These are phyloP conservation scores for Lasiosphaeria miniovina DNA, from an alignment of 495 filamentous ascomycete species.

Conservation along the genomic window DNA sequence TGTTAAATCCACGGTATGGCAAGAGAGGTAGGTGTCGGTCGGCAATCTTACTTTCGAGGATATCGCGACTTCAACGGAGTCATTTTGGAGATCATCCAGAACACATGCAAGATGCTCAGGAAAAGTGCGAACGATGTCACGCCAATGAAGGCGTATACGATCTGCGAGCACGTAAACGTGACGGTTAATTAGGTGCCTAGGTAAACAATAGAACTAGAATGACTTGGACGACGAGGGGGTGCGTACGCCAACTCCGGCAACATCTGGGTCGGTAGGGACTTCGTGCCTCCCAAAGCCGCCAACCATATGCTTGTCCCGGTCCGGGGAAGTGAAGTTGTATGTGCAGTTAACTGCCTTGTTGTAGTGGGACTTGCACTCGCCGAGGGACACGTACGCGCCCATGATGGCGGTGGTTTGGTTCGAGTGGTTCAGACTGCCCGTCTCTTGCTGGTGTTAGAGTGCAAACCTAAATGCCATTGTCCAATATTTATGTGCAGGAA, in stretches of 20 bases:
- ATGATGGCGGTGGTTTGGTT: too few species aligned
- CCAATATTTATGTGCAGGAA: too few species aligned
- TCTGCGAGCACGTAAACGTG: neutral
- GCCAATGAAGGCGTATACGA: slow-evolving; percentile 2
- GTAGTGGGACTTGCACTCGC: slow-evolving; percentile 6
- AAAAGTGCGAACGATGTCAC: slow-evolving; percentile 12
- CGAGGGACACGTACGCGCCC: slow-evolving; percentile 15
- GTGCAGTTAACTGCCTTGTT: slow-evolving; percentile 7
- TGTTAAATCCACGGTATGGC: neutral
- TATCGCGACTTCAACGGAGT: slow-evolving; percentile 3
- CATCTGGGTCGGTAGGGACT: slow-evolving; percentile 16
- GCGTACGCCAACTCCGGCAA: slow-evolving; percentile 22
- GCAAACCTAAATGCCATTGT: too few species aligned
- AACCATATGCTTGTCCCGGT: neutral
- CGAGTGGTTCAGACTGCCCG: too few species aligned
- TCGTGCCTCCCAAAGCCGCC: slow-evolving; percentile 1
- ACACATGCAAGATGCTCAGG: slow-evolving; percentile 8
- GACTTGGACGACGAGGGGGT: too few species aligned
- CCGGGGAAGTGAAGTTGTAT: neutral
- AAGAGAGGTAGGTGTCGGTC: neutral
- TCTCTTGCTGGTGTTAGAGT: too few species aligned
- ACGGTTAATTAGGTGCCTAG: neutral
- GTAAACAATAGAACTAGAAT: too few species aligned
- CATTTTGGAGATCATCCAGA: slow-evolving; percentile 19
- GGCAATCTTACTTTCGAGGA: slow-evolving; percentile 1